phyloP scores from a whole-genome alignment of 768 basidiomycete species.

The Suillus paluster region DNA sequence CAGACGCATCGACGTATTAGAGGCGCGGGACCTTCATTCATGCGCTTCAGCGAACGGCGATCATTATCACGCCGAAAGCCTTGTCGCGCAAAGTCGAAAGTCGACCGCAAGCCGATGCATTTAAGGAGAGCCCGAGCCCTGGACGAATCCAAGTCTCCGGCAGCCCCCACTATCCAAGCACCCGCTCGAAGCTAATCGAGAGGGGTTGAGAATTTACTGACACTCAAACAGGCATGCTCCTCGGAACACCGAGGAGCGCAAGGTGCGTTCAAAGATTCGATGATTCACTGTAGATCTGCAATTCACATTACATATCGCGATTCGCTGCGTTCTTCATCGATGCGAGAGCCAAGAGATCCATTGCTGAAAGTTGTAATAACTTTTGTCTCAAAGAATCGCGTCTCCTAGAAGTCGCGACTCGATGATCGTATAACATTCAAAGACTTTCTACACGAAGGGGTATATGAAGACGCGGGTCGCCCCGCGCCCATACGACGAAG shows the following conservation, averaged over 20 bases:
- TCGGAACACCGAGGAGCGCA: constrained; percentile 77
- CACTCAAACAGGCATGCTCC: constrained; percentile 80
- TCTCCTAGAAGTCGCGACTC: constrained; percentile 19
- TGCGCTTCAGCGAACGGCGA: constrained; percentile 34
- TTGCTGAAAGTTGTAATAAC: constrained; percentile 54
- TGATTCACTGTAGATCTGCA: constrained; percentile 81
- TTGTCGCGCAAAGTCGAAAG: not conserved
- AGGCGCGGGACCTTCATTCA: not conserved
- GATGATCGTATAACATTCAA: not conserved
- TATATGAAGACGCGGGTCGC: not conserved
- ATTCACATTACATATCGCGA: constrained; percentile 85
- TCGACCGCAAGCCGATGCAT: constrained; percentile 24
- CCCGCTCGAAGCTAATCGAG: constrained; percentile 21
- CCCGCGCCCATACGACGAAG: not conserved
- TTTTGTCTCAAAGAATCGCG: constrained; percentile 16
- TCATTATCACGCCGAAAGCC: constrained; percentile 54
- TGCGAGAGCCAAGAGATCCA: constrained; percentile 79
- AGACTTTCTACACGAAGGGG: constrained; percentile 4
- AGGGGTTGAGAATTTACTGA: constrained; percentile 60
- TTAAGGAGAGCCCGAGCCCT: not conserved
- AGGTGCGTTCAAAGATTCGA: constrained; percentile 85
- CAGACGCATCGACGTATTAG: not conserved
- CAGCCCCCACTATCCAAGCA: constrained; percentile 49
- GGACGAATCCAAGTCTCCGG: constrained; percentile 25
- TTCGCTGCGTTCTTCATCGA: constrained; percentile 84